Evolutionary conservation across 192 early-diverging fungal genomes (phyloP).

Genomic region (Backusella sp.): DNA sequence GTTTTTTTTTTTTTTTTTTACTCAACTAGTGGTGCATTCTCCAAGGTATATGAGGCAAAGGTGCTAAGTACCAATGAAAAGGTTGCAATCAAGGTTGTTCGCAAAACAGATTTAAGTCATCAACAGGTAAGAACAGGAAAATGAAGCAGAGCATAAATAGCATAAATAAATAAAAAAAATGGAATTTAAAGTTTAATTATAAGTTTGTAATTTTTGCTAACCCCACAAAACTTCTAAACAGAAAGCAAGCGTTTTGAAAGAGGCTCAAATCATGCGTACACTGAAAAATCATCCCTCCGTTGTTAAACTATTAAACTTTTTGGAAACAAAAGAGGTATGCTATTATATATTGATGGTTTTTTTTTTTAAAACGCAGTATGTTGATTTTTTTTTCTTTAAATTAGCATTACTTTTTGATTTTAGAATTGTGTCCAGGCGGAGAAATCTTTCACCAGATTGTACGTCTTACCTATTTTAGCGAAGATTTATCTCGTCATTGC

Average conservation of each 20-base stretch:
- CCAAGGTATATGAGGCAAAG: slow-evolving; percentile 75
- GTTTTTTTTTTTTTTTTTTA: neutral
- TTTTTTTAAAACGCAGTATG: neutral
- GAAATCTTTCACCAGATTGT: slow-evolving; percentile 90
- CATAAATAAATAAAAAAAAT: neutral
- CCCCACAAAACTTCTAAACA: slow-evolving; percentile 19
- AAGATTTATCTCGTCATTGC: slow-evolving; percentile 75
- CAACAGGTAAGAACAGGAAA: slow-evolving; percentile 55
- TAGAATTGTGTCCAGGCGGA: slow-evolving; percentile 84
- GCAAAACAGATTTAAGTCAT: slow-evolving; percentile 72
- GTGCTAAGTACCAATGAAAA: slow-evolving; percentile 53
- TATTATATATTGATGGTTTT: neutral
- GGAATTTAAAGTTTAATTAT: neutral
- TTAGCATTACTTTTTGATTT: slow-evolving; percentile 69
- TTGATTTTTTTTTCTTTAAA: neutral
- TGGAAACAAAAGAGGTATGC: slow-evolving; percentile 59
- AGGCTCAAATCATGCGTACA: slow-evolving; percentile 81
- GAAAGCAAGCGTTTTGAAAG: slow-evolving; percentile 82
- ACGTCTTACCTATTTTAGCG: slow-evolving; percentile 78
- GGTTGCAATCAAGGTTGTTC: slow-evolving; percentile 83
- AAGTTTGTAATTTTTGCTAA: neutral
- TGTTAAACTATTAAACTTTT: slow-evolving; percentile 69
- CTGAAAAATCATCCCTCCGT: slow-evolving; percentile 76
- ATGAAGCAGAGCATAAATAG: slow-evolving; percentile 1
- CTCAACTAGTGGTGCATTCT: slow-evolving; percentile 74